Conservation (phyloP, 768 basidiomycete genomes). For the Leucogyrophana mollusca region DNA sequence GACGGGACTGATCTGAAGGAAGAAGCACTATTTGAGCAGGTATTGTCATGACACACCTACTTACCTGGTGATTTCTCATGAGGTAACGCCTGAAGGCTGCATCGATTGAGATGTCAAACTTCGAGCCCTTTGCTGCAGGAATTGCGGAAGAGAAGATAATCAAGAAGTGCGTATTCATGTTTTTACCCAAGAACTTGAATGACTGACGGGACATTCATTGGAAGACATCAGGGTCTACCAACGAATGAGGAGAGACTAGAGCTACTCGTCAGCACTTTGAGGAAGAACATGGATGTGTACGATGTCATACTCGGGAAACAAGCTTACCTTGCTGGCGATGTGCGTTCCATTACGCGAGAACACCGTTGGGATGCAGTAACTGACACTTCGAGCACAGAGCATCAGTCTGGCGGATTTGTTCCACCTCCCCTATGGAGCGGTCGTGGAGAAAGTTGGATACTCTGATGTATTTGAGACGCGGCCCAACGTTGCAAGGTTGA, state of each 20-base stretch:
- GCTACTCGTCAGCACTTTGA: slow-evolving; percentile 22
- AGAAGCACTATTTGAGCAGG: slow-evolving; percentile 42
- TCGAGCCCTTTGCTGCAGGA: slow-evolving; percentile 44
- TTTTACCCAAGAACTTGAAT: not conserved
- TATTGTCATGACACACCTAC: too few species aligned
- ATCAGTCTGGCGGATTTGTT: slow-evolving; percentile 45
- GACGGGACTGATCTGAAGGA: slow-evolving; percentile 24
- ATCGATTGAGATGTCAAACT: slow-evolving; percentile 35
- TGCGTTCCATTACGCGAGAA: slow-evolving; percentile 18
- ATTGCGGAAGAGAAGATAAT: slow-evolving; percentile 48
- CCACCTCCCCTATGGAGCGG: slow-evolving; percentile 40
- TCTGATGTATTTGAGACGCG: slow-evolving; percentile 21
- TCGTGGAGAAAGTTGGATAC: slow-evolving; percentile 20
- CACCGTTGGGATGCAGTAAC: not conserved
- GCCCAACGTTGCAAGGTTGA: slow-evolving; percentile 26
- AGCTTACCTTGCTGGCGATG: slow-evolving; percentile 57
- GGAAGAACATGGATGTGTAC: slow-evolving; percentile 47
- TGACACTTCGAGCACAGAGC: slow-evolving; percentile 21
- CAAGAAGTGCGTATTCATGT: slow-evolving; percentile 39
- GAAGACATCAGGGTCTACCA: slow-evolving; percentile 14
- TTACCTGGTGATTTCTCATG: too few species aligned
- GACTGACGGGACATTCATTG: too few species aligned
- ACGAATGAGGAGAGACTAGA: slow-evolving; percentile 24
- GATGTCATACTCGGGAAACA: slow-evolving; percentile 52
- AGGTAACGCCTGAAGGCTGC: slow-evolving; percentile 23